Evolutionary conservation across 352 stramenopile species (phyloP).

Genomic region (Globisporangium takayamanum): DNA sequence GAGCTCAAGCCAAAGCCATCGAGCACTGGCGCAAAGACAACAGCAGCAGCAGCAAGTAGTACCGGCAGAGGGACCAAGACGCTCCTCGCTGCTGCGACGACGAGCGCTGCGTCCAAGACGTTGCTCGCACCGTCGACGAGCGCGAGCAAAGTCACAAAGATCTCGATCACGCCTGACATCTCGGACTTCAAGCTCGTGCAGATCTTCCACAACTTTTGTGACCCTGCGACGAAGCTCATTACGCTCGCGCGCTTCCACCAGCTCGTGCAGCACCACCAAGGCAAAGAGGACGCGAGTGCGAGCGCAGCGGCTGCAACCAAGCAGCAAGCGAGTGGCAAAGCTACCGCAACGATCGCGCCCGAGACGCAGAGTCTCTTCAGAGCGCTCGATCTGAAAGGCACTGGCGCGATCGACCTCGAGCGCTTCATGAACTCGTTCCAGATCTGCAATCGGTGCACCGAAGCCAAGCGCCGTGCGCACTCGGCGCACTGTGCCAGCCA

Average conservation of each 20-base stretch:
- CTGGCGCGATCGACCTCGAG: slow-evolving; percentile 50
- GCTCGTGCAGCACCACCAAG: slow-evolving; percentile 53
- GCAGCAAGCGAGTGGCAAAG: slow-evolving; percentile 10
- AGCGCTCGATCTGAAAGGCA: slow-evolving; percentile 36
- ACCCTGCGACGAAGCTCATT: slow-evolving; percentile 48
- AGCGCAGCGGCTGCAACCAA: slow-evolving; percentile 1
- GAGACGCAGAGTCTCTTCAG: slow-evolving; percentile 57
- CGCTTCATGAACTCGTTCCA: slow-evolving; percentile 83
- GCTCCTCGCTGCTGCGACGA: slow-evolving; percentile 3
- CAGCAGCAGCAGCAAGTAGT: slow-evolving; percentile 3
- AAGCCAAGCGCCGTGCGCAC: slow-evolving; percentile 62
- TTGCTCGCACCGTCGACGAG: not conserved
- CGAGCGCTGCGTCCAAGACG: not conserved
- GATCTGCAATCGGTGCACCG: slow-evolving; percentile 82
- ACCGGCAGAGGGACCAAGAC: not conserved
- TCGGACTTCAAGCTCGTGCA: slow-evolving; percentile 83
- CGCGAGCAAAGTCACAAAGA: slow-evolving; percentile 34
- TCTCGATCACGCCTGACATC: slow-evolving; percentile 70
- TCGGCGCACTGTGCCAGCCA: slow-evolving; percentile 50
- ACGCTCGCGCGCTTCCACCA: slow-evolving; percentile 52
- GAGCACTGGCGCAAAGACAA: slow-evolving; percentile 9
- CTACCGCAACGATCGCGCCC: slow-evolving; percentile 15
- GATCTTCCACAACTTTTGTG: slow-evolving; percentile 80
- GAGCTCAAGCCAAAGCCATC: slow-evolving; percentile 41
- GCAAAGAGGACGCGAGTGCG: slow-evolving; percentile 40